Evolutionary conservation across 805 yeast species (phyloP).

Genomic region (Candida argentea): DNA sequence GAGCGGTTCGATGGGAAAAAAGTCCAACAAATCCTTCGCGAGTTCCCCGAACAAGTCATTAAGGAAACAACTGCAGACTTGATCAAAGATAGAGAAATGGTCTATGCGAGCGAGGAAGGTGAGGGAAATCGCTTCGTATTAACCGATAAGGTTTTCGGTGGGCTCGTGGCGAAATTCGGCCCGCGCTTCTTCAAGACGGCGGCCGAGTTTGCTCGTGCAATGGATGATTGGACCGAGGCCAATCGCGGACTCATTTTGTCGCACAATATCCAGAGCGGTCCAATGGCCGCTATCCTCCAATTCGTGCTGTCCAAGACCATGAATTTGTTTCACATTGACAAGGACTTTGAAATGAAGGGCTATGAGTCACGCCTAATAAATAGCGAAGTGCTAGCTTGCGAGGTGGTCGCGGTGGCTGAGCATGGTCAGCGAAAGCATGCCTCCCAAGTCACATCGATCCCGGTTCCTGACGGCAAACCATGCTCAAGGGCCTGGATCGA

Average conservation of each 20-base stretch:
- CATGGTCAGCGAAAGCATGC: not conserved
- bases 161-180: conserved; percentile 28
- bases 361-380: conserved; percentile 74
- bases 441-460: conserved; percentile 9
- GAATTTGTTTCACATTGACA: conserved; percentile 34
- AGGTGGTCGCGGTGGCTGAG: conserved; percentile 34
- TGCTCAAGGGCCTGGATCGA: conserved; percentile 69
- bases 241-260: conserved; percentile 47
- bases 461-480: conserved; percentile 51
- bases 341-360: conserved; percentile 41
- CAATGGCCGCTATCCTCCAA: conserved; percentile 54
- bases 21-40: conserved; percentile 38
- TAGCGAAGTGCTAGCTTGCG: conserved; percentile 56
- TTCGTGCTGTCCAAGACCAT: conserved; percentile 25
- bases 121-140: conserved; percentile 40
- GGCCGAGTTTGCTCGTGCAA: conserved; percentile 30
- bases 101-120: conserved; percentile 31
- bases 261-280: conserved; percentile 48
- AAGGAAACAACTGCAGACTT: conserved; percentile 41
- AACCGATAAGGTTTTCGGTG: conserved; percentile 40
- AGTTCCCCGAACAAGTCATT: conserved; percentile 36
- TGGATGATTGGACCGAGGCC: conserved; percentile 31
- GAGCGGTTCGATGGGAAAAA: conserved; percentile 34
- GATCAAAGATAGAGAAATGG: conserved; percentile 47
- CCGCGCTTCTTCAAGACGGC: conserved; percentile 35